Evolutionary conservation across 305 asterid species (phyloP).

Genomic region (Fraxinus baroniana): DNA sequence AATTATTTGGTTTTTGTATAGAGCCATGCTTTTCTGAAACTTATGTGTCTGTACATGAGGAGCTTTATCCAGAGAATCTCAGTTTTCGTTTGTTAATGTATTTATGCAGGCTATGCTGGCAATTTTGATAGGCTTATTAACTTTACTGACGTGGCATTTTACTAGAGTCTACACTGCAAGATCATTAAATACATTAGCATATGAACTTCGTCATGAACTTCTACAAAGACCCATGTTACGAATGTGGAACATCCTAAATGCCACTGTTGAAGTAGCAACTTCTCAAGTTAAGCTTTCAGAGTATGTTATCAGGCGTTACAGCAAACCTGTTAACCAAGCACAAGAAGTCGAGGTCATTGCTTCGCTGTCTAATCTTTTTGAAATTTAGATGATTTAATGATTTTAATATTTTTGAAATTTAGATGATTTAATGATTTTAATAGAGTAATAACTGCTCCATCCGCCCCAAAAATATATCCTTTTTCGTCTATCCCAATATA

Average conservation of each 20-base stretch:
- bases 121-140: slow-evolving; percentile 74
- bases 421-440: not conserved
- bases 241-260: slow-evolving; percentile 84
- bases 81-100: slow-evolving; percentile 6
- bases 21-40: not conserved
- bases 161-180: slow-evolving; percentile 73
- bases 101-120: slow-evolving; percentile 81
- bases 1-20: not conserved
- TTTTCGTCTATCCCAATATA: not conserved
- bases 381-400: not conserved
- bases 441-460: not conserved
- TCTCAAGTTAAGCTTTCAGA: slow-evolving; percentile 87
- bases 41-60: not conserved
- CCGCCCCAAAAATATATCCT: not conserved
- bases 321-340: slow-evolving; percentile 68
- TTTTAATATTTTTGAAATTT: not conserved
- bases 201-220: slow-evolving; percentile 81
- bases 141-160: slow-evolving; percentile 89
- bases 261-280: slow-evolving; percentile 81
- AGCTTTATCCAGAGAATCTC: not conserved
- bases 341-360: slow-evolving; percentile 70
- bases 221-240: slow-evolving; percentile 78
- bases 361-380: not conserved
- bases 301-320: slow-evolving; percentile 59
- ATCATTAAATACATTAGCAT: slow-evolving; percentile 72